Evolutionary conservation across 371 early-diverging fungal genomes (phyloP), one percentile per base, ranked within the genome.

Genomic region (Syncephalis plumigaleata): DNA sequence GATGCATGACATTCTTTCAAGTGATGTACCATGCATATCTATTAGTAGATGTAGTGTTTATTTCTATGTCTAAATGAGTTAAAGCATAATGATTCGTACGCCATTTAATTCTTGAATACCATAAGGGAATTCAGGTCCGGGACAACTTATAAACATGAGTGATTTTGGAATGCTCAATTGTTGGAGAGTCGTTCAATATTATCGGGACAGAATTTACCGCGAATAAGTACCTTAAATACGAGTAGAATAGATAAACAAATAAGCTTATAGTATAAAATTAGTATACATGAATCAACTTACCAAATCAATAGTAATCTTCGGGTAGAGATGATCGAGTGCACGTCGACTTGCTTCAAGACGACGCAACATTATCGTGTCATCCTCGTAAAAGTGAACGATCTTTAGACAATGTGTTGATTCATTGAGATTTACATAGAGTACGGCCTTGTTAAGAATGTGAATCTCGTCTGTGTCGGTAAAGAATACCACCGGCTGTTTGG

Each of bases 381-480:
- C 44, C n/a, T 53, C 46, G 50, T 69, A 68, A 9, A 65, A 27
- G 47, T 65, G 61, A 36, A 76, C 55, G 42, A 76, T 60, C 48
- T 70, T 63, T 45, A 76, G 46, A 27, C 63, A 55, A 0, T 63
- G 61, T 1, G 65, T 55, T 23, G 65, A 54, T 51, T 71, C 71
- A 36, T 70, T 71, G 17, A 59, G 49, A 18, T 60, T 55, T 2
- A 70, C 64, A 51, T 75, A 73, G 20, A 64, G 60, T 27, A 70
- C 60, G 3, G 68, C 75, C 51, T 70, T 67, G 54, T 75, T 75
- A 47, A 76, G 58, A 11, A 69, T 58, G 55, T 71, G 72, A 11
- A 73, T 57, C 36, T 67, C 66, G 46, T 71, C 73, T 3, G 68
- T 70, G 37, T 71, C 68, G 7, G 68, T 52, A 50, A 73, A 76